A percentile compares a stretch with the other conserved stretches of the same genome.
These are phyloP conservation scores for Oenanthe sinensis DNA, from an alignment of 129 eudicot species.

Conservation along the genomic window DNA sequence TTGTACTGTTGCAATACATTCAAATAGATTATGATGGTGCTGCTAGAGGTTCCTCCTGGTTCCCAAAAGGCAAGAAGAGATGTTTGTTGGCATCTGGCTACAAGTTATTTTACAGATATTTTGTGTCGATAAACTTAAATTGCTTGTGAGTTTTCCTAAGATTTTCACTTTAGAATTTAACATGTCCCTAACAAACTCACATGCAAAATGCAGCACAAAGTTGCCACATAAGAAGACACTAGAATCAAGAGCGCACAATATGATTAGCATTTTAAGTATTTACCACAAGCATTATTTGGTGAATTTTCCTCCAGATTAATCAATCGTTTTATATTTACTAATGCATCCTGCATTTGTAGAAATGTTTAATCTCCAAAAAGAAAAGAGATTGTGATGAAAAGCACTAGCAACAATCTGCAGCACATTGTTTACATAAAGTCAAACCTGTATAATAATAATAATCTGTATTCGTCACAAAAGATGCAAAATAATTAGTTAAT, in stretches of 20 bases:
- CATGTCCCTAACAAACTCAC: no score
- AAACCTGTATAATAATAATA: no score
- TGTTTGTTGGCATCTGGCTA: not conserved
- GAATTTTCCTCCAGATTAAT: not conserved
- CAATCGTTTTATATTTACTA: not conserved
- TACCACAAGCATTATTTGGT: not conserved
- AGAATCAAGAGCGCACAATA: not conserved
- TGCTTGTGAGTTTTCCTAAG: no score
- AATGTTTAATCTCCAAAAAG: not conserved
- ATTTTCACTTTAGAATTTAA: no score
- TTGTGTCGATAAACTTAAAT: not conserved
- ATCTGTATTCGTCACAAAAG: no score
- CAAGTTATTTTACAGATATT: no score
- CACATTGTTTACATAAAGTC: not conserved
- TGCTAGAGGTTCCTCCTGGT: not conserved
- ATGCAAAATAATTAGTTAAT: no score
- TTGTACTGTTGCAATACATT: not conserved
- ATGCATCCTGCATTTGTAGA: not conserved
- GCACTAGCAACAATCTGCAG: not conserved
- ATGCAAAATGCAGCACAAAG: no score
- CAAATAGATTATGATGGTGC: not conserved
- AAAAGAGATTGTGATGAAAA: not conserved
- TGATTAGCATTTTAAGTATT: not conserved
- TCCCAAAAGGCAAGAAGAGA: not conserved
- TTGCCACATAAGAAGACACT: not conserved